Evolutionary conservation across 1,139 yeast genomes (phyloP).

Genomic region (Debaryomyces fabryi): DNA sequence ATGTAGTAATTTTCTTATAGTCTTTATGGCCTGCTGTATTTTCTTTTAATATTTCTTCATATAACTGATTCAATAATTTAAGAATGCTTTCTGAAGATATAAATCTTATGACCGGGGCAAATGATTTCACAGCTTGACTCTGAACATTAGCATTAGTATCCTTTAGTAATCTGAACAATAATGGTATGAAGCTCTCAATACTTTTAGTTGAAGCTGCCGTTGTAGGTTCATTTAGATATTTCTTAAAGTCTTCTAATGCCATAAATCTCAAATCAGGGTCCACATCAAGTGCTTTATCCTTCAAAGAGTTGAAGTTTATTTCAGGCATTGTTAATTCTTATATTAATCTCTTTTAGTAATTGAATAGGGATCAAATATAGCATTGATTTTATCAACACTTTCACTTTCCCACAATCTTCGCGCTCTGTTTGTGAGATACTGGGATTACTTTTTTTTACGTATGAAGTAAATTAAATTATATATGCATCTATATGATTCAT

Average conservation of each 20-base stretch:
- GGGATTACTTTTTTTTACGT: not conserved
- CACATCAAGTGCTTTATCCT: conserved; percentile 60
- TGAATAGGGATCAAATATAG: not conserved
- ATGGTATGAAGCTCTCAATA: conserved; percentile 47
- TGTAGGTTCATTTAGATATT: conserved; percentile 36
- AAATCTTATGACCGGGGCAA: conserved; percentile 42
- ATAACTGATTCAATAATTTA: conserved; percentile 29
- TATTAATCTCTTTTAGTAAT: not conserved
- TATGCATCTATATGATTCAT: conserved; percentile 5
- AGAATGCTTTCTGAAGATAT: conserved; percentile 29
- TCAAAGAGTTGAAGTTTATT: conserved; percentile 28
- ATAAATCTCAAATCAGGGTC: conserved; percentile 86
- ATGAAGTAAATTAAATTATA: not conserved
- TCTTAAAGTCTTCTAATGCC: conserved; percentile 80
- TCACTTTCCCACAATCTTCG: conserved; percentile 1
- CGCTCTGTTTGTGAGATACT: not conserved
- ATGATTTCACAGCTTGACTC: conserved; percentile 69
- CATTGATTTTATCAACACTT: not conserved
- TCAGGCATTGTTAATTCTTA: conserved; percentile 18
- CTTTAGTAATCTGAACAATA: conserved; percentile 54
- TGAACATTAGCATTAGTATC: conserved; percentile 80
- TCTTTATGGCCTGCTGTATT: conserved; percentile 22
- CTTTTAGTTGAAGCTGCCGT: conserved; percentile 23
- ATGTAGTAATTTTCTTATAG: conserved; percentile 53
- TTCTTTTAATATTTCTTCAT: conserved; percentile 27